These are phyloP conservation scores for Incumbomyces lentus DNA, from an alignment of 2,329 filamentous ascomycete genomes.

Conservation along the genomic window DNA sequence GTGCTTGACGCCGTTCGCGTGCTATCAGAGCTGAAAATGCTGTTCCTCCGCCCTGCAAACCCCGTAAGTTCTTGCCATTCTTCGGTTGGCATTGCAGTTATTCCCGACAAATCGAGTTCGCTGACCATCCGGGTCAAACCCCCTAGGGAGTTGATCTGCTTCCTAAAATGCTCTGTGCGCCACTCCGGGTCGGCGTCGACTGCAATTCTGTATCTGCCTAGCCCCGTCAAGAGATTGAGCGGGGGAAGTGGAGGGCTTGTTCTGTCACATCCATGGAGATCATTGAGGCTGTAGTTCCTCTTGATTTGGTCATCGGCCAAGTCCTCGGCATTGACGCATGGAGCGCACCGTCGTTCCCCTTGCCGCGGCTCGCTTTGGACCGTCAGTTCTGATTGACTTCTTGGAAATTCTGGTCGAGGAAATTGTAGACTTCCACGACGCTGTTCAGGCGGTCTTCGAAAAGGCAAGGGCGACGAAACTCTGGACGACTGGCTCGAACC, in stretches of 20 bases:
- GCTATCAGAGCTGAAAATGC: constrained; percentile 11
- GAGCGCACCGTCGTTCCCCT: constrained; percentile 2
- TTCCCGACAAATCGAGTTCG: constrained; percentile 12
- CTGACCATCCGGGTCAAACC: constrained; percentile 9
- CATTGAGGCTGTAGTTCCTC: constrained; percentile 15
- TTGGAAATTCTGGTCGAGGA: constrained; percentile 6
- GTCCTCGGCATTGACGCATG: constrained; percentile 12
- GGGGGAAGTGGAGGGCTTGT: constrained; percentile 12
- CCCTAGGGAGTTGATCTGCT: constrained; percentile 9
- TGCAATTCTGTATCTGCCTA: constrained; percentile 17
- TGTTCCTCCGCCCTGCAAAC: constrained; percentile 7
- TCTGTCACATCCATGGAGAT: constrained; percentile 11
- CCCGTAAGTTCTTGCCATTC: constrained; percentile 12
- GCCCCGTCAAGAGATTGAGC: constrained; percentile 16
- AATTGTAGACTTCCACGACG: background rate
- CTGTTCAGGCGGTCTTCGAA: background rate
- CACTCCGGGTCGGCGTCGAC: constrained; percentile 15
- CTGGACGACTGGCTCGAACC: no score
- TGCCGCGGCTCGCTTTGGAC: background rate
- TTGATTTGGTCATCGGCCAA: constrained; percentile 11
- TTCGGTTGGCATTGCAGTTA: constrained; percentile 11
- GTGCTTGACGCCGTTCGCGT: constrained; percentile 1
- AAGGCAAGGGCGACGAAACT: background rate
- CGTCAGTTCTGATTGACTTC: constrained; percentile 10
- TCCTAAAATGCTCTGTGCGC: constrained; percentile 13